Evolutionary conservation across 2,329 filamentous ascomycete genomes (phyloP).

Genomic region (Pestalotiopsis sp.): DNA sequence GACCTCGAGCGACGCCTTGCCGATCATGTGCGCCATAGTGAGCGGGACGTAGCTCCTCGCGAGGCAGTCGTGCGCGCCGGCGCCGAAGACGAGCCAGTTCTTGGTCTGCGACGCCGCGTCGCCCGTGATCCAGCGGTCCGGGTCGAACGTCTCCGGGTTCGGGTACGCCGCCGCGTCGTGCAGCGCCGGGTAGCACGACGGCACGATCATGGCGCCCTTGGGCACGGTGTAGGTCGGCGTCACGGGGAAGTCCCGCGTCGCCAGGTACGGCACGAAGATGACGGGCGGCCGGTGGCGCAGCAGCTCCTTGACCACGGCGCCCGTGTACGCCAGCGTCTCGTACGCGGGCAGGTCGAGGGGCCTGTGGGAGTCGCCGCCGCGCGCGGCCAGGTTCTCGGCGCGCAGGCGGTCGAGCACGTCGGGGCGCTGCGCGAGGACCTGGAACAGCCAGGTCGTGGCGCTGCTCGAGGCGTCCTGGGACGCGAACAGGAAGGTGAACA

Average conservation of each 20-base stretch:
- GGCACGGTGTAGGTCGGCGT: slow-evolving; percentile 50
- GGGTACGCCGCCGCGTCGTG: slow-evolving; percentile 52
- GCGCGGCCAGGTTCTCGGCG: slow-evolving; percentile 47
- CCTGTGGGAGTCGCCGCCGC: slow-evolving; percentile 42
- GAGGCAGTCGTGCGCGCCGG: slow-evolving; percentile 53
- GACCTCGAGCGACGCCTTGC: slow-evolving; percentile 51
- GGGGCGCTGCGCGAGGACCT: slow-evolving; percentile 51
- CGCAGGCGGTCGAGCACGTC: slow-evolving; percentile 49
- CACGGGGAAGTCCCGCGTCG: slow-evolving; percentile 49
- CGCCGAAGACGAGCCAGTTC: slow-evolving; percentile 58
- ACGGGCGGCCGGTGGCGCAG: slow-evolving; percentile 55
- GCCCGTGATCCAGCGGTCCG: slow-evolving; percentile 54
- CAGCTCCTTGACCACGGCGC: slow-evolving; percentile 55
- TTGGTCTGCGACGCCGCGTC: slow-evolving; percentile 52
- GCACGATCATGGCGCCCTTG: slow-evolving; percentile 51
- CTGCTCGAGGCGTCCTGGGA: slow-evolving; percentile 57
- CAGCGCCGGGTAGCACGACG: slow-evolving; percentile 53
- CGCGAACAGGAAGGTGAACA: slow-evolving; percentile 57
- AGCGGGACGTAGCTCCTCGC: slow-evolving; percentile 52
- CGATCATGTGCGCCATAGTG: slow-evolving; percentile 54
- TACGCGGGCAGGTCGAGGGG: slow-evolving; percentile 48
- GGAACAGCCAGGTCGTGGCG: slow-evolving; percentile 55
- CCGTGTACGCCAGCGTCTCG: slow-evolving; percentile 53
- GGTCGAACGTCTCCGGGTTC: slow-evolving; percentile 48
- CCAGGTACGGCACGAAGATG: slow-evolving; percentile 56